phyloP scores from a whole-genome alignment of 306 rosid genomes.

The Acacia crassicarpa region DNA sequence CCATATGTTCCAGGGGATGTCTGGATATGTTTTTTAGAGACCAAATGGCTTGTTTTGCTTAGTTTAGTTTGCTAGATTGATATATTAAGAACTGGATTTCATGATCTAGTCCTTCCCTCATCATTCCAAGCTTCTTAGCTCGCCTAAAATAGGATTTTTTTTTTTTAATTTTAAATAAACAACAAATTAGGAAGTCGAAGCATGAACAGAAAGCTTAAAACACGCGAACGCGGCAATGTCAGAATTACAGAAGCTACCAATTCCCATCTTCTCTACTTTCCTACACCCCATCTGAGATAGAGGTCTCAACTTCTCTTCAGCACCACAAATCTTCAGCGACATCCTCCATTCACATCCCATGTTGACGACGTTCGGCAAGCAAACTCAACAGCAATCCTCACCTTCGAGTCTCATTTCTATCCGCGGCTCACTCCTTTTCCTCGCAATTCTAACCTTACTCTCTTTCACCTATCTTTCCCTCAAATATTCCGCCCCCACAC shows the following conservation, averaged over 20 bases:
- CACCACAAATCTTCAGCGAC: background rate
- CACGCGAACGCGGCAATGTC: background rate
- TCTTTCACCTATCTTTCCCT: slow-evolving; percentile 75
- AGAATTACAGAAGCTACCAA: background rate
- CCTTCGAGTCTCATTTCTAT: slow-evolving; percentile 53
- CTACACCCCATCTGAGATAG: background rate
- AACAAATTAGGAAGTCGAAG: background rate
- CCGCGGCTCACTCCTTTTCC: slow-evolving; percentile 63
- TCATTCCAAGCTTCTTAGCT: too few species aligned
- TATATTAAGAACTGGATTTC: too few species aligned
- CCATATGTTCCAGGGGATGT: too few species aligned
- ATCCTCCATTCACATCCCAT: slow-evolving; percentile 7
- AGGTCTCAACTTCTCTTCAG: background rate
- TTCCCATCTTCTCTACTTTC: background rate
- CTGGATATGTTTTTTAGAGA: too few species aligned
- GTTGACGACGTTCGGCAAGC: slow-evolving; percentile 60
- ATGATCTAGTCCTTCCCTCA: too few species aligned
- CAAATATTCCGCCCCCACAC: slow-evolving; percentile 44
- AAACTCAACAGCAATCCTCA: slow-evolving; percentile 36
- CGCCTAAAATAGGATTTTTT: too few species aligned
- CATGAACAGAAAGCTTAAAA: background rate
- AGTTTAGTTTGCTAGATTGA: too few species aligned
- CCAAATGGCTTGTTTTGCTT: too few species aligned
- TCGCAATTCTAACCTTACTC: slow-evolving; percentile 73
- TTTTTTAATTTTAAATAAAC: too few species aligned